These are phyloP conservation scores for Harringtonia aguacate DNA, from an alignment of 2,329 filamentous ascomycete species.

Conservation along the genomic window DNA sequence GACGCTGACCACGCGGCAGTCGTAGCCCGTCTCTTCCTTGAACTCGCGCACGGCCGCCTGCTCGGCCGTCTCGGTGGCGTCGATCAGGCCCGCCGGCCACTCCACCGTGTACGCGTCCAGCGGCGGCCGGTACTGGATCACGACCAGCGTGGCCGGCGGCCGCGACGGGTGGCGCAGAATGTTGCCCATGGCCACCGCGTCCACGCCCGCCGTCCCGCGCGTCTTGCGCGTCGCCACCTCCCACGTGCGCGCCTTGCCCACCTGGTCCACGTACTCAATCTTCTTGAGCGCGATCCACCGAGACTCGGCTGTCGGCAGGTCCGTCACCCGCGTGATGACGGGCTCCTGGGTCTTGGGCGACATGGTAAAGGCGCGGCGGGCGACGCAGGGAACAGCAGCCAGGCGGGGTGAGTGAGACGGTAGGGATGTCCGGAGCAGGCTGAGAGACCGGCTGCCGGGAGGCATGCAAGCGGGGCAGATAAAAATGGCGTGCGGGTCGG, in stretches of 20 bases:
- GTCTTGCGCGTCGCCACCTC: slow-evolving; percentile 50
- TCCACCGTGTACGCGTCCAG: slow-evolving; percentile 41
- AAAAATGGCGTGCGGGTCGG: too few relatives aligned
- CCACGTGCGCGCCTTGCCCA: slow-evolving; percentile 43
- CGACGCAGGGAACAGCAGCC: neutral
- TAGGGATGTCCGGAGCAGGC: neutral
- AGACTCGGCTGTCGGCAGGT: slow-evolving; percentile 38
- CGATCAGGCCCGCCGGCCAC: slow-evolving; percentile 43
- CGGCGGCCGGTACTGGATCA: slow-evolving; percentile 18
- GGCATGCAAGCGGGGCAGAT: too few relatives aligned
- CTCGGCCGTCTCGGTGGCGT: slow-evolving; percentile 39
- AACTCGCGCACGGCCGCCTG: slow-evolving; percentile 42
- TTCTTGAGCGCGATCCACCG: slow-evolving; percentile 47
- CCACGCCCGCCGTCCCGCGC: slow-evolving; percentile 40
- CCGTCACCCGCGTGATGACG: slow-evolving; percentile 31
- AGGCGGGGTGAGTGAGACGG: neutral
- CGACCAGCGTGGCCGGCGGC: slow-evolving; percentile 26
- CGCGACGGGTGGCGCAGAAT: slow-evolving; percentile 38
- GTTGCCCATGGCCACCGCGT: slow-evolving; percentile 53
- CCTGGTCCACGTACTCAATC: slow-evolving; percentile 46
- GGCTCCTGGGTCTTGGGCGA: slow-evolving; percentile 29
- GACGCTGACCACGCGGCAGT: slow-evolving; percentile 35
- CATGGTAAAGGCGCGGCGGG: slow-evolving; percentile 1
- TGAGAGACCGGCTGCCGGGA: neutral
- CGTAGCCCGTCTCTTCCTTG: slow-evolving; percentile 44